Base-by-base conservation (phyloP, 2,329 filamentous ascomycete genomes). In the Botrytis medusae region DNA sequence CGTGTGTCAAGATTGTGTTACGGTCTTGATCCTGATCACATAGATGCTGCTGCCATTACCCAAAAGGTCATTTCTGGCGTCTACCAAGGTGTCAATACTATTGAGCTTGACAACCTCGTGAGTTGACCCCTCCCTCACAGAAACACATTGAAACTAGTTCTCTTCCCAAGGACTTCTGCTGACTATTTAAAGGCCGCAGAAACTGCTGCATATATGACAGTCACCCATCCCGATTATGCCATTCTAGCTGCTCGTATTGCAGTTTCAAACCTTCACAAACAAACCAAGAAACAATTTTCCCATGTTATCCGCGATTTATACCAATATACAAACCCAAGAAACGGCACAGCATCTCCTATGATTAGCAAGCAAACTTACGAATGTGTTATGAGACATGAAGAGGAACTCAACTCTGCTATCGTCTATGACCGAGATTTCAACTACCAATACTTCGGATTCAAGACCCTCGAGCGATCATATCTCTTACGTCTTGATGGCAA, bases 201-300 rank as follows among this genome's bases (percentile, higher is more conserved):
- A 87, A 99, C 96, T 80, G 96, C 96, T 80, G 96, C 96, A 74
- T 99, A 99, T 87, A 99, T 99, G 96, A 99, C 96, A 75, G 95
- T 98, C 79, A 99, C 95, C 76, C 96, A 99, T 84, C 96, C 96
- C 80, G 96, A 99, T 86, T 99, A 99, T 83, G 96, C 96, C 83
- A 97, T 98, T 82, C 94, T 99, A 74, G 96, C 96, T 77, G 96
- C 96, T 78, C 95, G 96, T 85, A 98, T 99, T 82, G 96, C 96
- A 79, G 96, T 99, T 72, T 99, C 96, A 81, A 99, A 99, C 86
- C 92, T 99, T 74, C 96, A 99, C 91, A 99, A 99, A 87, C 96
- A 99, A 88, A 99, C 96, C 77, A 98, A 98, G 90, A 99, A 99
- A 88, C 95, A 98, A 83, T 99, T 97, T 87, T 98, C 96, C n/a